Percentiles rank a stretch among this genome's conserved stretches.
These are phyloP conservation scores for Clavispora santaluciae DNA, from an alignment of 805 yeast genomes.

Conservation along the genomic window DNA sequence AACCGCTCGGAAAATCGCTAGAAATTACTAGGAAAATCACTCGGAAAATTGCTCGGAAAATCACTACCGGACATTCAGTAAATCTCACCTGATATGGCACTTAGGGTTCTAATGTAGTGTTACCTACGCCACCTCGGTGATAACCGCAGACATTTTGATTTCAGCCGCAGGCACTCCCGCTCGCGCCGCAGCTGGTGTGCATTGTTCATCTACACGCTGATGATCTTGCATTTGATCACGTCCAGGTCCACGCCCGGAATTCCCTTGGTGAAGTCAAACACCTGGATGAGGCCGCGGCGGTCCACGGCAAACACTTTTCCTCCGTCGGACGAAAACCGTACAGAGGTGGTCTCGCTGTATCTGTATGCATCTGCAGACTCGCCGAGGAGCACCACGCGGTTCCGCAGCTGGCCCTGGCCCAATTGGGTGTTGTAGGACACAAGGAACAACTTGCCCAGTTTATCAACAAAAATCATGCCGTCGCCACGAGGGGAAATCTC, in stretches of 20 bases:
- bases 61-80: too few relatives aligned
- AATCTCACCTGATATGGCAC: too few relatives aligned
- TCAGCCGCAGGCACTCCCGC: too few relatives aligned
- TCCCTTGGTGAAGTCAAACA: conserved; percentile 87
- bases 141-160: too few relatives aligned
- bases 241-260: conserved; percentile 62
- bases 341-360: conserved; percentile 70
- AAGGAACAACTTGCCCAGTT: conserved; percentile 70
- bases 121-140: too few relatives aligned
- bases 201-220: conserved; percentile 20
- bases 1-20: too few relatives aligned
- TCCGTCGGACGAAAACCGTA: conserved; percentile 75
- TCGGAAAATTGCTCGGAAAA: too few relatives aligned
- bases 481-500: conserved; percentile 83
- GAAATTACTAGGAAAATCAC: too few relatives aligned
- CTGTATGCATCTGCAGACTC: conserved; percentile 75
- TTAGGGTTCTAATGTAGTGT: too few relatives aligned
- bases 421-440: conserved; percentile 46
- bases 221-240: conserved; percentile 61
- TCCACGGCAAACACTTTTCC: conserved; percentile 73
- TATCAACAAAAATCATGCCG: conserved; percentile 74
- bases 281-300: conserved; percentile 71
- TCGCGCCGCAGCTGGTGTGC: too few relatives aligned
- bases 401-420: conserved; percentile 20
- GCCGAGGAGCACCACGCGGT: conserved; percentile 63